Evolutionary conservation across 2,329 filamentous ascomycete genomes (phyloP).

Genomic region (Penicillium sp.): DNA sequence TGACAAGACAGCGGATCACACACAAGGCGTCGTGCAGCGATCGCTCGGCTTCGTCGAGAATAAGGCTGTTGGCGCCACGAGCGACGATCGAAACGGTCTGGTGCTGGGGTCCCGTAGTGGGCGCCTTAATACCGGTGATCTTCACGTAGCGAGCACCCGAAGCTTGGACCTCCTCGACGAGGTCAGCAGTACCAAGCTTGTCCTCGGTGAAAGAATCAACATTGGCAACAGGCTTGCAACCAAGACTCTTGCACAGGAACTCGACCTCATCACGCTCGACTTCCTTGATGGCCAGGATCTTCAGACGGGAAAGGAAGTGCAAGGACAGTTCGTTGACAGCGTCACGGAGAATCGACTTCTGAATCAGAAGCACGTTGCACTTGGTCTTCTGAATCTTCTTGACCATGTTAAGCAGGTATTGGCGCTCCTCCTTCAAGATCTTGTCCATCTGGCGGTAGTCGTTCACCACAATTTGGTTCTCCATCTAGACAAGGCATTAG

Average conservation of each 20-base stretch:
- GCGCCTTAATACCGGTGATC: slow-evolving; percentile 80
- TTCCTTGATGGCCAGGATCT: slow-evolving; percentile 93
- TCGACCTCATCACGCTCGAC: slow-evolving; percentile 98
- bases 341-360: slow-evolving; percentile 96
- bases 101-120: slow-evolving; percentile 52
- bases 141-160: slow-evolving; percentile 90
- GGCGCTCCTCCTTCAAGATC: slow-evolving; percentile 97
- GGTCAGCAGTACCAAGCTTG: slow-evolving; percentile 87
- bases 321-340: slow-evolving; percentile 96
- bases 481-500: slow-evolving; percentile 68
- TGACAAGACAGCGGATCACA: slow-evolving; percentile 93
- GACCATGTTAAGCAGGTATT: slow-evolving; percentile 96
- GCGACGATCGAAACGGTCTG: slow-evolving; percentile 92
- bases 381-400: slow-evolving; percentile 99
- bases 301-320: slow-evolving; percentile 95
- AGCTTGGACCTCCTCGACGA: slow-evolving; percentile 85
- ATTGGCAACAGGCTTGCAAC: slow-evolving; percentile 97
- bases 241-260: slow-evolving; percentile 98
- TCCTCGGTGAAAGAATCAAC: slow-evolving; percentile 98
- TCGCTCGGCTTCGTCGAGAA: slow-evolving; percentile 94
- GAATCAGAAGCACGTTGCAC: slow-evolving; percentile 96
- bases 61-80: slow-evolving; percentile 86
- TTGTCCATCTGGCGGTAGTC: slow-evolving; percentile 99
- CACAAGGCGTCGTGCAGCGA: slow-evolving; percentile 96
- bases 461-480: slow-evolving; percentile 98